These are phyloP conservation scores for Pseudozyma tsukubaensis DNA, from an alignment of 1,284 basidiomycete species.

Conservation along the genomic window DNA sequence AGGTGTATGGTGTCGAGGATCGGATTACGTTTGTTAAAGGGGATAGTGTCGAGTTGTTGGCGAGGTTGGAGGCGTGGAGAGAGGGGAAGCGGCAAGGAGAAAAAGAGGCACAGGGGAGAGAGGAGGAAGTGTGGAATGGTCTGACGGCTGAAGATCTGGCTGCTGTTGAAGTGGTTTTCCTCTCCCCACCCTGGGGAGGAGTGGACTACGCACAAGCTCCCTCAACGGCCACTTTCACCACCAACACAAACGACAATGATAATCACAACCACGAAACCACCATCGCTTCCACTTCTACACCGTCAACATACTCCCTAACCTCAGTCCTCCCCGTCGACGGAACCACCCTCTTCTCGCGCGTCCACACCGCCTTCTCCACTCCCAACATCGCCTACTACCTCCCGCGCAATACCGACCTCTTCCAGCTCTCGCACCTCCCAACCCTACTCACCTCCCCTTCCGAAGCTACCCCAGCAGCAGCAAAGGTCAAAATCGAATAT, in stretches of 20 bases:
- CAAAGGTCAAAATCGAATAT: conserved; percentile 81
- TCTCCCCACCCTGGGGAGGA: conserved; percentile 66
- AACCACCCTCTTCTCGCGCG: conserved; percentile 76
- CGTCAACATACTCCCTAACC: conserved; percentile 40
- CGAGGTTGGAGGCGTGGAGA: not conserved
- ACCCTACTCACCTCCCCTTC: conserved; percentile 68
- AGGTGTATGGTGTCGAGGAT: conserved; percentile 90
- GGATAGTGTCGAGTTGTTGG: conserved; percentile 84
- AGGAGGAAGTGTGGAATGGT: conserved; percentile 28
- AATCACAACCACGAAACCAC: conserved; percentile 1
- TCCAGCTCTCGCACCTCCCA: conserved; percentile 77
- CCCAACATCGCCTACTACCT: conserved; percentile 79
- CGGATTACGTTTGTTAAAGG: conserved; percentile 91
- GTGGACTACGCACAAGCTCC: conserved; percentile 45
- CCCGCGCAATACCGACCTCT: conserved; percentile 82
- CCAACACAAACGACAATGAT: not conserved
- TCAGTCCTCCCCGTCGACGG: conserved; percentile 82
- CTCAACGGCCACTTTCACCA: conserved; percentile 5
- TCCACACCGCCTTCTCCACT: conserved; percentile 22
- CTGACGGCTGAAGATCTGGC: conserved; percentile 17
- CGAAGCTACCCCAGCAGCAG: conserved; percentile 18
- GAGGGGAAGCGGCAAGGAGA: conserved; percentile 15
- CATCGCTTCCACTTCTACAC: conserved; percentile 1
- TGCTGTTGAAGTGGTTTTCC: conserved; percentile 41
- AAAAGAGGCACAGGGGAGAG: conserved; percentile 53